Evolutionary conservation across 495 filamentous ascomycete species (phyloP).

Genomic region (Podospora fimiseda): DNA sequence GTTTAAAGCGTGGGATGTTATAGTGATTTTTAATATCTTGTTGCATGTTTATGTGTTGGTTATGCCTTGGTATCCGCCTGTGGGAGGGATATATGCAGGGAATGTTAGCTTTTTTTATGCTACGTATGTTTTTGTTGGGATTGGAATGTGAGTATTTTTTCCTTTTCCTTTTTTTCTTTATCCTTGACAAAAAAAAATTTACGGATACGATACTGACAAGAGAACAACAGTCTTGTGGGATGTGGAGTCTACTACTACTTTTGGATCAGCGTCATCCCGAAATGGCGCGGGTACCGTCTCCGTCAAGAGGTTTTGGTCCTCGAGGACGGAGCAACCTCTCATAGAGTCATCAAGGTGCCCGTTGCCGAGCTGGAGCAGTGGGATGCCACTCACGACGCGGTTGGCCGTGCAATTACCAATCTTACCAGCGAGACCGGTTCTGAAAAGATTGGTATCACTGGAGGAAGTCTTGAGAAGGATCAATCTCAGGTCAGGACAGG

Average conservation of each 20-base stretch:
- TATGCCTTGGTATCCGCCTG: slow-evolving; percentile 62
- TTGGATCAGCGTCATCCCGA: slow-evolving; percentile 50
- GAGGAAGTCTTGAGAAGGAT: background rate
- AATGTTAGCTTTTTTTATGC: slow-evolving; percentile 64
- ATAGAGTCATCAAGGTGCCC: slow-evolving; percentile 51
- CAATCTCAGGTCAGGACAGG: background rate
- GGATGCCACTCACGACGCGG: slow-evolving; percentile 53
- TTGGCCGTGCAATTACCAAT: slow-evolving; percentile 27
- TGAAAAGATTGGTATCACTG: background rate
- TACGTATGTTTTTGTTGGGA: slow-evolving; percentile 52
- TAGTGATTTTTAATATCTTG: slow-evolving; percentile 49
- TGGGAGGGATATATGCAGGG: slow-evolving; percentile 47
- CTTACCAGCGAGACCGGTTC: background rate
- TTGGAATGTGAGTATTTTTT: slow-evolving; percentile 45
- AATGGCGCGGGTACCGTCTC: slow-evolving; percentile 43
- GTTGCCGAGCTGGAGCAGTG: slow-evolving; percentile 40
- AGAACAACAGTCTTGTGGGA: slow-evolving; percentile 31
- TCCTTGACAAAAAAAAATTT: background rate
- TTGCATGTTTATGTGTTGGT: slow-evolving; percentile 52
- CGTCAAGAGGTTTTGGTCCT: slow-evolving; percentile 47
- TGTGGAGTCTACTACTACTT: slow-evolving; percentile 52
- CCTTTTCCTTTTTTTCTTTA: background rate
- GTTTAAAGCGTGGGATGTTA: slow-evolving; percentile 50
- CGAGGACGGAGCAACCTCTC: slow-evolving; percentile 44
- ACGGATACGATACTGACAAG: background rate